These are phyloP conservation scores for Thraustochytrium sp. DNA, from an alignment of 352 stramenopile species.

Conservation along the genomic window DNA sequence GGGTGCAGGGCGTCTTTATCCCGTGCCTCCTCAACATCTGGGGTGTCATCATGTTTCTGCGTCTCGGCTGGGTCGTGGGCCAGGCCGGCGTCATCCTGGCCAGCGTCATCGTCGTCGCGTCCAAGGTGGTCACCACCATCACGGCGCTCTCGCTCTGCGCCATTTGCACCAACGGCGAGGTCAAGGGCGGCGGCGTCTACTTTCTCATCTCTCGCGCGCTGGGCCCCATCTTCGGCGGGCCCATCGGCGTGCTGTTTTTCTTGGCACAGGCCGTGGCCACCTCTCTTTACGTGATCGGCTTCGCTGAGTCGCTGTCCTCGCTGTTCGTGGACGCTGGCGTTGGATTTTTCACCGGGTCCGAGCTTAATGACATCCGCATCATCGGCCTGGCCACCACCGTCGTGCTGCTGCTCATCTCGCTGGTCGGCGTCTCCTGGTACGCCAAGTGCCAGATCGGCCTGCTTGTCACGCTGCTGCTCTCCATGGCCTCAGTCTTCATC, in stretches of 20 bases:
- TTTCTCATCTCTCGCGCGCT: conserved; percentile 56
- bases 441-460: conserved; percentile 66
- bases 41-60: conserved; percentile 67
- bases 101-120: conserved; percentile 61
- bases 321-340: conserved; percentile 48
- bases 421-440: conserved; percentile 64
- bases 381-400: conserved; percentile 57
- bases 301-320: conserved; percentile 59
- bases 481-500: conserved; percentile 51
- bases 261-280: conserved; percentile 64
- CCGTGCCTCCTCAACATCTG: conserved; percentile 69
- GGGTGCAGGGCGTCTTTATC: conserved; percentile 60
- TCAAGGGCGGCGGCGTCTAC: conserved; percentile 57
- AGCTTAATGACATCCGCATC: conserved; percentile 57
- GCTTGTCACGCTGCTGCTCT: conserved; percentile 63
- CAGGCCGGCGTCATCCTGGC: conserved; percentile 62
- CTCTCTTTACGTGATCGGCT: conserved; percentile 69
- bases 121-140: conserved; percentile 62
- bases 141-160: conserved; percentile 63
- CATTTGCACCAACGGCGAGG: conserved; percentile 64
- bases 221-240: conserved; percentile 63
- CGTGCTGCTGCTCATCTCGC: conserved; percentile 56
- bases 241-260: conserved; percentile 68
- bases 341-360: conserved; percentile 57
- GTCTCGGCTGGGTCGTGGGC: conserved; percentile 62